Conservation (phyloP, 768 basidiomycete genomes). For the Pholiota conissans region DNA sequence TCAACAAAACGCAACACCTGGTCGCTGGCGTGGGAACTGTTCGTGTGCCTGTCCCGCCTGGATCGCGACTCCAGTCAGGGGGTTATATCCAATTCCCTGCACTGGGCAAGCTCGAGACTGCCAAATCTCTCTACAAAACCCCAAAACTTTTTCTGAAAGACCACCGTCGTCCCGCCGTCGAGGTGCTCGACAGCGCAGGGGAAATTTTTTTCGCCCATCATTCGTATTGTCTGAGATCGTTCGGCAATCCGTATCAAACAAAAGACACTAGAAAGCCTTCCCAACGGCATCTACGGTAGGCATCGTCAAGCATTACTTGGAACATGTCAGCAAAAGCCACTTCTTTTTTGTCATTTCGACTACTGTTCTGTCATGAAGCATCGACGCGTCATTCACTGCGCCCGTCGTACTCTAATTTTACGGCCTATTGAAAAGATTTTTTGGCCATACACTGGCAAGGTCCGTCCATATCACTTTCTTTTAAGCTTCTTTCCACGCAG, state of each 20-base stretch:
- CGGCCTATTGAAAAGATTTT: no score
- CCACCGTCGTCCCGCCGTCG: background rate
- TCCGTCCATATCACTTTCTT: no score
- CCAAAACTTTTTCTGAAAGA: background rate
- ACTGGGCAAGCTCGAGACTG: no score
- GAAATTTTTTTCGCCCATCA: background rate
- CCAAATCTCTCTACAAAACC: background rate
- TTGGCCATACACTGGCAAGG: no score
- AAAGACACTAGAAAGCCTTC: background rate
- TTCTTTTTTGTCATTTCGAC: background rate
- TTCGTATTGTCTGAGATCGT: background rate
- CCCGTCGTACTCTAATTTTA: no score
- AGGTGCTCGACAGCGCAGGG: background rate
- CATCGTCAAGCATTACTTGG: background rate
- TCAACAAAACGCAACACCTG: conserved; percentile 19
- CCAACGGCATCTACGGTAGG: background rate
- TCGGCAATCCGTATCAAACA: background rate
- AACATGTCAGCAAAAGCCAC: background rate
- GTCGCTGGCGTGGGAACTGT: conserved; percentile 17
- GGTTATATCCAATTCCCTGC: background rate
- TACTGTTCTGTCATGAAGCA: background rate
- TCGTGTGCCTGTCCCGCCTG: conserved; percentile 5
- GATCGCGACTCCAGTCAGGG: background rate
- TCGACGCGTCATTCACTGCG: background rate
- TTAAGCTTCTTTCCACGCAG: no score